Evolutionary conservation across 2,329 filamentous ascomycete species (phyloP).

Genomic region (Trichoderma sp.): DNA sequence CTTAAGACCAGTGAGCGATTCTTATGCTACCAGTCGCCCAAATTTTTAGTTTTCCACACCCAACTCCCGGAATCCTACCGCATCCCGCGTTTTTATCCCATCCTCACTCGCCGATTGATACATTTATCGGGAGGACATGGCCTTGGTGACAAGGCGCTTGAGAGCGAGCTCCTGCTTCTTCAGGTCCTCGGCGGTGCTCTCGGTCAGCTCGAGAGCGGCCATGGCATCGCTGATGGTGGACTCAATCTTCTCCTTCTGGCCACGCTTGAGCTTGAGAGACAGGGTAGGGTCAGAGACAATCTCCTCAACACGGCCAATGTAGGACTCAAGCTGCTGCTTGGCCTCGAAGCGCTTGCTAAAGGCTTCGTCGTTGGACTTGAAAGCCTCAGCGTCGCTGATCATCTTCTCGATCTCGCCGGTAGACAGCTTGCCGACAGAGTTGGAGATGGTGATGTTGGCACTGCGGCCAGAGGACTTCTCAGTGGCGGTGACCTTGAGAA

Average conservation of each 20-base stretch:
- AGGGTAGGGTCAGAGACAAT: conserved; percentile 95
- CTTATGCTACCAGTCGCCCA: conserved; percentile 17
- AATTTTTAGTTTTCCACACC: conserved; percentile 21
- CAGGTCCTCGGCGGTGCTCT: conserved; percentile 85
- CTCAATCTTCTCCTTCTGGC: conserved; percentile 99
- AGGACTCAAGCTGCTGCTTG: conserved; percentile 97
- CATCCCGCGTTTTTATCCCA: conserved; percentile 18
- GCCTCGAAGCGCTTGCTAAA: conserved; percentile 99
- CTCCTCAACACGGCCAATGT: conserved; percentile 98
- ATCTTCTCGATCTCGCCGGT: conserved; percentile 94
- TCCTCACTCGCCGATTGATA: background rate
- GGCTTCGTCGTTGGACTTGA: conserved; percentile 96
- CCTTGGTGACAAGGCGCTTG: conserved; percentile 98
- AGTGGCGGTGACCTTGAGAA: conserved; percentile 97
- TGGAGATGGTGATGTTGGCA: conserved; percentile 99
- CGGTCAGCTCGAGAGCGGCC: conserved; percentile 94
- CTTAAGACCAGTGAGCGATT: conserved; percentile 7
- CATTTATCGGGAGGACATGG: conserved; percentile 83
- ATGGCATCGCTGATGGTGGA: conserved; percentile 94
- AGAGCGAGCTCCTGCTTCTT: conserved; percentile 99
- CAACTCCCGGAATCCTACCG: conserved; percentile 23
- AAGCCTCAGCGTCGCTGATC: conserved; percentile 96
- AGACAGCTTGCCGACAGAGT: conserved; percentile 98
- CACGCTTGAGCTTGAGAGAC: conserved; percentile 96
- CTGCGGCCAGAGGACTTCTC: conserved; percentile 98